Percentiles rank a stretch among this genome's conserved stretches.
phyloP scores from a whole-genome alignment of 176 grass and related monocot genomes.

The Carex parvula region DNA sequence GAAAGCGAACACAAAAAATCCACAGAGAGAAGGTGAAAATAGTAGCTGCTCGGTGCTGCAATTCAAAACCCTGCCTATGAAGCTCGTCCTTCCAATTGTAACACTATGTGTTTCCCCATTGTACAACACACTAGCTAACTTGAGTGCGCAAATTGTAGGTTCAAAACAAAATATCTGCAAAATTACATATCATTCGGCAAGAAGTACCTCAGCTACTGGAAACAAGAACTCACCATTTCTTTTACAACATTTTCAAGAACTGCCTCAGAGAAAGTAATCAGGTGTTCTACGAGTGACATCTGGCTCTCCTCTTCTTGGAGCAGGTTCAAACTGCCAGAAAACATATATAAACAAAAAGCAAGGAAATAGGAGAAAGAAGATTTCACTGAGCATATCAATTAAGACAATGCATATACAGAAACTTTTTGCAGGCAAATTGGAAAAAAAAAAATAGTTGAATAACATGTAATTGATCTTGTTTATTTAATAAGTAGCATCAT shows the following conservation, averaged over 20 bases:
- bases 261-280: constrained; percentile 48
- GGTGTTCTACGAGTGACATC: constrained; percentile 52
- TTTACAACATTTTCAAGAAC: neutral
- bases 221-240: constrained; percentile 21
- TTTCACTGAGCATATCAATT: neutral
- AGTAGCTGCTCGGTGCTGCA: neutral
- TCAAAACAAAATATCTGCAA: constrained; percentile 29
- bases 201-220: constrained; percentile 10
- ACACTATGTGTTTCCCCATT: constrained; percentile 5
- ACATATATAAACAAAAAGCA: neutral
- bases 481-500: neutral
- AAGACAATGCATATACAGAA: neutral
- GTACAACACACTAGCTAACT: constrained; percentile 23
- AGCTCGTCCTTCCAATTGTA: constrained; percentile 12
- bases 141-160: constrained; percentile 21
- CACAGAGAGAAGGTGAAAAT: constrained; percentile 12
- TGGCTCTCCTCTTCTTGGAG: constrained; percentile 50
- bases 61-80: constrained; percentile 22
- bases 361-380: neutral
- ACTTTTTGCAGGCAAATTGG: neutral
- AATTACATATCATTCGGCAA: constrained; percentile 28
- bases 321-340: constrained; percentile 41
- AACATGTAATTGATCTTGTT: neutral
- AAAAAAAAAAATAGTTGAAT: neutral
- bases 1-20: neutral